phyloP scores from a whole-genome alignment of 805 yeast genomes.

The Metahyphopichia silvanorum region DNA sequence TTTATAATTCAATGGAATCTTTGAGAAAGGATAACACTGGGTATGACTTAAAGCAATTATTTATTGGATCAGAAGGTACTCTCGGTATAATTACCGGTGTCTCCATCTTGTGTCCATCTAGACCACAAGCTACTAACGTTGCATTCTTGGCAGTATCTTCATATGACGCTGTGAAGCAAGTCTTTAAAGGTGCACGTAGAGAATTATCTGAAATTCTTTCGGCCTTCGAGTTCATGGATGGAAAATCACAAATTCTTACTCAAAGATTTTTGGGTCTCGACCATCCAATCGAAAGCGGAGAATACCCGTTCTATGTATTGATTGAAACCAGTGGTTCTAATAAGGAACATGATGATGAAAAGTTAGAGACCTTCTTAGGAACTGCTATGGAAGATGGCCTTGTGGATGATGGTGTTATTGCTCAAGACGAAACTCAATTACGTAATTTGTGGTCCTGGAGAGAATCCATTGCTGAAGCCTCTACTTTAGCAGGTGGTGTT shows the following conservation, averaged over 20 bases:
- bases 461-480: slow-evolving; percentile 89
- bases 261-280: slow-evolving; percentile 52
- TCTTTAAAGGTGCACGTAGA: slow-evolving; percentile 72
- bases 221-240: slow-evolving; percentile 94
- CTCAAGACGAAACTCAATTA: slow-evolving; percentile 90
- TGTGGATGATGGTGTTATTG: slow-evolving; percentile 91
- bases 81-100: slow-evolving; percentile 88
- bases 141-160: slow-evolving; percentile 81
- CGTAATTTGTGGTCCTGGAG: slow-evolving; percentile 91
- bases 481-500: slow-evolving; percentile 85
- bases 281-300: slow-evolving; percentile 75
- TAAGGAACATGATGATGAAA: slow-evolving; percentile 89
- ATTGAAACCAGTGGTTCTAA: slow-evolving; percentile 97
- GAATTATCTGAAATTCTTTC: slow-evolving; percentile 84
- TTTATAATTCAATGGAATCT: slow-evolving; percentile 75
- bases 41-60: slow-evolving; percentile 85
- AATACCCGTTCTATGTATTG: slow-evolving; percentile 84
- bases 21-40: slow-evolving; percentile 95
- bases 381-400: slow-evolving; percentile 77
- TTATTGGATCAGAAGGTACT: slow-evolving; percentile 94
- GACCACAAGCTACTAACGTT: slow-evolving; percentile 83
- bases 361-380: slow-evolving; percentile 82
- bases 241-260: slow-evolving; percentile 62
- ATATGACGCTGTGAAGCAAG: slow-evolving; percentile 79
- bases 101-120: slow-evolving; percentile 83